These are phyloP conservation scores for Biscogniauxia marginata DNA, from an alignment of 2,329 filamentous ascomycete genomes.

Conservation along the genomic window DNA sequence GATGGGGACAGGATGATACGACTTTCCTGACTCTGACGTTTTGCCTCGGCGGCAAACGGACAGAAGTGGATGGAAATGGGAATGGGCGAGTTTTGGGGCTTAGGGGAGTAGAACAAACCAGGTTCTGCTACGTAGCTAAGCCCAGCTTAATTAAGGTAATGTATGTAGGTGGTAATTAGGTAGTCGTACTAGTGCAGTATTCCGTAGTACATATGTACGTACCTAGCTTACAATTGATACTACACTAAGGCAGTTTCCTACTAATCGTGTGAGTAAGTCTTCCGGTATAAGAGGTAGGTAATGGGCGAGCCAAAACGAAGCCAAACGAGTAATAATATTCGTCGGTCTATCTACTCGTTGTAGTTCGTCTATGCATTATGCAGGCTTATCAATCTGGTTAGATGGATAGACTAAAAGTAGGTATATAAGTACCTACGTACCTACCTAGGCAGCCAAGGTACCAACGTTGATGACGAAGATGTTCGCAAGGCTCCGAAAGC, in stretches of 20 bases:
- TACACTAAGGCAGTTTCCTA: too few species aligned
- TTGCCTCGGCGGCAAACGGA: not conserved
- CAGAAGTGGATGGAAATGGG: not conserved
- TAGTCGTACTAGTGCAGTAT: not conserved
- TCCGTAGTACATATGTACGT: not conserved
- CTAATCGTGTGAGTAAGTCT: too few species aligned
- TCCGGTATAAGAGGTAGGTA: too few species aligned
- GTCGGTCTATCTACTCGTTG: too few species aligned
- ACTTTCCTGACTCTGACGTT: not conserved
- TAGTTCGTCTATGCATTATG: too few species aligned
- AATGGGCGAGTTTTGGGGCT: not conserved
- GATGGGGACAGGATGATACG: not conserved
- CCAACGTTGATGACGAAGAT: slow-evolving; percentile 23
- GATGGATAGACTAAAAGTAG: not conserved
- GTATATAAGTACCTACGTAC: not conserved
- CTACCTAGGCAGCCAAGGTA: not conserved
- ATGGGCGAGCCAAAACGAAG: too few species aligned
- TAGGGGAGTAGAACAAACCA: not conserved
- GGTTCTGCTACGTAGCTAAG: not conserved
- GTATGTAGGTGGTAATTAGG: not conserved
- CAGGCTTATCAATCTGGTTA: not conserved
- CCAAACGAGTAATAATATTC: not conserved
- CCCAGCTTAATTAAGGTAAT: not conserved
- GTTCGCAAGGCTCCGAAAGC: slow-evolving; percentile 35
- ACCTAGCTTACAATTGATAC: too few species aligned